Conservation (phyloP, 179 eudicot species). For the Patellifolia procumbens region DNA sequence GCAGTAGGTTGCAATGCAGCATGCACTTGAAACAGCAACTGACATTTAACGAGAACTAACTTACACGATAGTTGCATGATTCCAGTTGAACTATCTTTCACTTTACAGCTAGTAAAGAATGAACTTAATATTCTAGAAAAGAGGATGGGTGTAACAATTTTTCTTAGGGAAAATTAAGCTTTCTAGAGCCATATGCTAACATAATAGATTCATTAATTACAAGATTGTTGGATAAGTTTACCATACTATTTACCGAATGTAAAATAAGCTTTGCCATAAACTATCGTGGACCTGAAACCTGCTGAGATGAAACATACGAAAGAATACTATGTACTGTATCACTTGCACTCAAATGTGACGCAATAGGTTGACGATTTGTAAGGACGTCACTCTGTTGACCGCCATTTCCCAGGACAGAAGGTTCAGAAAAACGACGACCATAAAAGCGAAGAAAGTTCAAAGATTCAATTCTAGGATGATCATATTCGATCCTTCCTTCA, state of each 20-base stretch:
- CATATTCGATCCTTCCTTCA: slow-evolving; percentile 52
- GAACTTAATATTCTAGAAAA: background rate
- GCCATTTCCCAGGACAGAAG: slow-evolving; percentile 41
- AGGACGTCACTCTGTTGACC: slow-evolving; percentile 14
- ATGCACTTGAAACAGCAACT: no score
- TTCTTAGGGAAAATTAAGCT: no score
- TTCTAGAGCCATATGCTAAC: no score
- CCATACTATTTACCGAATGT: slow-evolving; percentile 9
- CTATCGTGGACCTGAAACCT: slow-evolving; percentile 68
- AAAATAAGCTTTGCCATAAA: background rate
- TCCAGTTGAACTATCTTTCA: background rate
- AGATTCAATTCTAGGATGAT: slow-evolving; percentile 49
- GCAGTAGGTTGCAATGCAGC: no score
- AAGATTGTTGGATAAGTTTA: background rate
- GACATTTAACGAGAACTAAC: no score
- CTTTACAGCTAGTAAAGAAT: background rate
- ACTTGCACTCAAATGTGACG: slow-evolving; percentile 20
- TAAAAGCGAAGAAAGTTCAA: slow-evolving; percentile 68
- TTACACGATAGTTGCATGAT: no score
- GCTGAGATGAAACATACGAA: slow-evolving; percentile 52
- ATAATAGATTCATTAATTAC: background rate
- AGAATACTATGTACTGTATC: slow-evolving; percentile 19
- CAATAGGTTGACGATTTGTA: slow-evolving; percentile 28
- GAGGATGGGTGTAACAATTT: no score
- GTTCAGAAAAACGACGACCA: slow-evolving; percentile 68